Conservation (phyloP, 116 monocot species). For the Papilionanthe hybrid region DNA sequence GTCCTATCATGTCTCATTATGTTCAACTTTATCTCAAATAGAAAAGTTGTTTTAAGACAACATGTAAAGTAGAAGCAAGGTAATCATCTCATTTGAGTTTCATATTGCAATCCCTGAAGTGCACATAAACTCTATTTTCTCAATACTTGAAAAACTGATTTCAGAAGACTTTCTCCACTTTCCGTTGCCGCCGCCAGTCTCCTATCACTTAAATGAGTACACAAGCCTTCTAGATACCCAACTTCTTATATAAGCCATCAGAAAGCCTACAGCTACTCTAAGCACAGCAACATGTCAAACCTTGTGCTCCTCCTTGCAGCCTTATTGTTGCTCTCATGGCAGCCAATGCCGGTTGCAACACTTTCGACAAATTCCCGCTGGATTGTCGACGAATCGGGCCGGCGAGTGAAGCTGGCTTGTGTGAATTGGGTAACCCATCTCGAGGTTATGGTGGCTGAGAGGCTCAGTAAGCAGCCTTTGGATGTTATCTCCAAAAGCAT, state of each 20-base stretch:
- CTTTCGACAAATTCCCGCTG: conserved; percentile 47
- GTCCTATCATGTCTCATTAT: too few species aligned
- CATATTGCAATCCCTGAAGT: too few species aligned
- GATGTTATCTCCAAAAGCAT: conserved; percentile 28
- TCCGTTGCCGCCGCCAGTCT: too few species aligned
- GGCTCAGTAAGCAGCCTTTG: conserved; percentile 34
- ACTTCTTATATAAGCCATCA: neutral
- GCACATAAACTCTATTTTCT: too few species aligned
- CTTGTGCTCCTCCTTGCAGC: neutral
- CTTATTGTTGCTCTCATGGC: conserved; percentile 5
- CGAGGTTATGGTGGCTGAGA: conserved; percentile 49
- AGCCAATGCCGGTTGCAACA: conserved; percentile 9
- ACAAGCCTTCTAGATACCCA: neutral
- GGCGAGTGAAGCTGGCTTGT: conserved; percentile 56
- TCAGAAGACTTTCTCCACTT: too few species aligned
- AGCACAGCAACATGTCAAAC: neutral
- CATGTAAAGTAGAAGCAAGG: too few species aligned
- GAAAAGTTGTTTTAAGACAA: too few species aligned
- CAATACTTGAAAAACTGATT: too few species aligned
- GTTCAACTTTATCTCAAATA: too few species aligned
- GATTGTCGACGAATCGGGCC: conserved; percentile 37
- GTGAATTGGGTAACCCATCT: conserved; percentile 51
- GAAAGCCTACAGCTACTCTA: neutral
- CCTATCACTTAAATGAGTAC: neutral
- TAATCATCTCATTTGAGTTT: too few species aligned